Conservation (phyloP, 139 green algal genomes). For the Diplosphaera chodatii region DNA sequence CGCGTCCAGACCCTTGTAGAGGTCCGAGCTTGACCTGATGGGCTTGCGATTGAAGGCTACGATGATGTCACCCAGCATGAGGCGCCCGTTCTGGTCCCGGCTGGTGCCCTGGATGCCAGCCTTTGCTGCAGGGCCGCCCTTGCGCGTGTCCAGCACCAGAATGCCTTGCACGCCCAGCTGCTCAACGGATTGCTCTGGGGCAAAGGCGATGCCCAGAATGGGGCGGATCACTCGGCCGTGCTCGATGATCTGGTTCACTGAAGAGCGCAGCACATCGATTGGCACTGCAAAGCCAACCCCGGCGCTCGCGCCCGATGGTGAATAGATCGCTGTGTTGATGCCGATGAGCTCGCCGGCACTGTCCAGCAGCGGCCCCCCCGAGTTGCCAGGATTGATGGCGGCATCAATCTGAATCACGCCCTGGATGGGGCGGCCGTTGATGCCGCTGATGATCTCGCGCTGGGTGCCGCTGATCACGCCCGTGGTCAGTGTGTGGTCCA, state of each 20-base stretch:
- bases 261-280: conserved; percentile 51
- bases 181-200: conserved; percentile 63
- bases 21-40: conserved; percentile 51
- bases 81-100: conserved; percentile 56
- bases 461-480: conserved; percentile 32
- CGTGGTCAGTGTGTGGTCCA: conserved; percentile 80
- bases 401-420: conserved; percentile 87
- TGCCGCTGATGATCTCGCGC: conserved; percentile 42
- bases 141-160: conserved; percentile 66
- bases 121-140: conserved; percentile 66
- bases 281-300: conserved; percentile 83
- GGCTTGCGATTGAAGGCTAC: conserved; percentile 49
- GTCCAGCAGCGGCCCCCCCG: conserved; percentile 59
- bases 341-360: conserved; percentile 31
- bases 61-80: conserved; percentile 86
- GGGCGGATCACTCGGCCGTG: conserved; percentile 56
- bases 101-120: conserved; percentile 68
- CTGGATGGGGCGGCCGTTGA: conserved; percentile 45
- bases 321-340: conserved; percentile 83
- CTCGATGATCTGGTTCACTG: conserved; percentile 71
- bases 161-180: conserved; percentile 67
- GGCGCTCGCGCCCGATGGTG: conserved; percentile 54
- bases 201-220: conserved; percentile 87
- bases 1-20: conserved; percentile 76
- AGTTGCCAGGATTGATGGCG: conserved; percentile 74